phyloP scores from a whole-genome alignment of 2,329 filamentous ascomycete species.

The Magnaporthiopsis incrustans region DNA sequence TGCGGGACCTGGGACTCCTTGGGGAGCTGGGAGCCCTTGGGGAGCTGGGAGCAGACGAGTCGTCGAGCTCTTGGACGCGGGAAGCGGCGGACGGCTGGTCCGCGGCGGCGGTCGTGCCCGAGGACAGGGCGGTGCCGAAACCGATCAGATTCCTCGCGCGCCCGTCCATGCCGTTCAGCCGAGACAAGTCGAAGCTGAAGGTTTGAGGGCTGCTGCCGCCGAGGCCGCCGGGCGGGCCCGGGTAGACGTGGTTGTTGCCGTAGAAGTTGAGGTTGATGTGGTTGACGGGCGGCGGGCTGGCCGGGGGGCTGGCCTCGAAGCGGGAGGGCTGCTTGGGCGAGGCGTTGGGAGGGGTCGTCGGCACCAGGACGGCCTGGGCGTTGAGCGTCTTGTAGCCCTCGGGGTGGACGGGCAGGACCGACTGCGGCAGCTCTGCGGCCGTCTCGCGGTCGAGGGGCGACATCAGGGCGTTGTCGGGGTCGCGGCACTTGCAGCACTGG shows the following conservation, averaged over 20 bases:
- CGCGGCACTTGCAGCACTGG: slow-evolving; percentile 5
- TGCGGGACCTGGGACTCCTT: background rate
- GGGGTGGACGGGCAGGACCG: slow-evolving; percentile 3
- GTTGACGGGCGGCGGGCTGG: background rate
- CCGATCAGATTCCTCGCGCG: background rate
- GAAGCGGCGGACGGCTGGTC: background rate
- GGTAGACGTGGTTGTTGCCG: background rate
- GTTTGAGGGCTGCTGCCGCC: background rate
- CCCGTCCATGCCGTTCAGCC: background rate
- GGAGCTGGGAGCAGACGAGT: background rate
- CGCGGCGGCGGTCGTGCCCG: background rate
- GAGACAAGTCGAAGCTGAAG: background rate
- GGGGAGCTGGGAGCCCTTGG: background rate
- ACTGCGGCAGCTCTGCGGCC: slow-evolving; percentile 4
- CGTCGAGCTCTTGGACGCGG: background rate
- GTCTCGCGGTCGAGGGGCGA: slow-evolving; percentile 5
- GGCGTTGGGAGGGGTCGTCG: background rate
- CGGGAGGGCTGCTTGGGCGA: background rate
- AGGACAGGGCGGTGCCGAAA: background rate
- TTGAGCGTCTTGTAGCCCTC: slow-evolving; percentile 2
- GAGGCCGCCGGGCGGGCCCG: background rate
- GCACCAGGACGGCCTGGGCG: background rate
- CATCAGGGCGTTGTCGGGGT: slow-evolving; percentile 7
- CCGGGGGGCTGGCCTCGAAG: background rate
- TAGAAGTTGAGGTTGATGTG: slow-evolving; percentile 4